These are phyloP conservation scores for Xylaria telfairii DNA, from an alignment of 495 filamentous ascomycete species.

Conservation along the genomic window DNA sequence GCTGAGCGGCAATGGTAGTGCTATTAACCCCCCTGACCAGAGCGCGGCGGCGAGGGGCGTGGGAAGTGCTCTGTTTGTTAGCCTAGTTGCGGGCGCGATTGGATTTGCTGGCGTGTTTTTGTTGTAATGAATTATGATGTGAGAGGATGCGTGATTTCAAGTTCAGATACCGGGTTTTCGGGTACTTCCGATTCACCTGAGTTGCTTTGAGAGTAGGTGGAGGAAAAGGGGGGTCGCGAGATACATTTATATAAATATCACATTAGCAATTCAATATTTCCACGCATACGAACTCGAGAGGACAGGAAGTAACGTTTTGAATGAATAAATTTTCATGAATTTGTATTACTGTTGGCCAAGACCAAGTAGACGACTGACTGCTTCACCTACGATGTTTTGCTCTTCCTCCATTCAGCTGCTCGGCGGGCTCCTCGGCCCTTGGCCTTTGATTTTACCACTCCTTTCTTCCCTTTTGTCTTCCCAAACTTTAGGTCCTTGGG, in stretches of 20 bases:
- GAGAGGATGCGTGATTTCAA: background rate
- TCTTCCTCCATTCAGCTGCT: constrained; percentile 70
- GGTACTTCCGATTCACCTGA: background rate
- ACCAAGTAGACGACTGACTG: background rate
- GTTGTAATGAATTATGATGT: constrained; percentile 2
- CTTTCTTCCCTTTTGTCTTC: constrained; percentile 64
- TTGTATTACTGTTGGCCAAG: constrained; percentile 13
- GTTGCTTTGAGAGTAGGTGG: background rate
- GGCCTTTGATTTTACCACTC: constrained; percentile 49
- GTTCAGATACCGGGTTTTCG: background rate
- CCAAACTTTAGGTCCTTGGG: constrained; percentile 67
- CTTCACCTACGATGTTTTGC: constrained; percentile 12
- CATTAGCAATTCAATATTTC: background rate
- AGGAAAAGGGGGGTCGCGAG: background rate
- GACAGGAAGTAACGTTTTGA: background rate
- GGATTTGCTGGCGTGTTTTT: constrained; percentile 9
- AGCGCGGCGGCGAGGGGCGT: constrained; percentile 5
- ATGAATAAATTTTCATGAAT: constrained; percentile 3
- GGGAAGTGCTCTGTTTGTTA: constrained; percentile 7
- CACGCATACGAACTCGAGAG: background rate
- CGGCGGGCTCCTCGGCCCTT: constrained; percentile 62
- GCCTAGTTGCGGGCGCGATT: constrained; percentile 3
- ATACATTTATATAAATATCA: background rate
- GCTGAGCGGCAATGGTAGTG: constrained; percentile 8
- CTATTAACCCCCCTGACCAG: background rate